Evolutionary conservation across 2,329 filamentous ascomycete species (phyloP).

Genomic region (Laburnicola sp.): DNA sequence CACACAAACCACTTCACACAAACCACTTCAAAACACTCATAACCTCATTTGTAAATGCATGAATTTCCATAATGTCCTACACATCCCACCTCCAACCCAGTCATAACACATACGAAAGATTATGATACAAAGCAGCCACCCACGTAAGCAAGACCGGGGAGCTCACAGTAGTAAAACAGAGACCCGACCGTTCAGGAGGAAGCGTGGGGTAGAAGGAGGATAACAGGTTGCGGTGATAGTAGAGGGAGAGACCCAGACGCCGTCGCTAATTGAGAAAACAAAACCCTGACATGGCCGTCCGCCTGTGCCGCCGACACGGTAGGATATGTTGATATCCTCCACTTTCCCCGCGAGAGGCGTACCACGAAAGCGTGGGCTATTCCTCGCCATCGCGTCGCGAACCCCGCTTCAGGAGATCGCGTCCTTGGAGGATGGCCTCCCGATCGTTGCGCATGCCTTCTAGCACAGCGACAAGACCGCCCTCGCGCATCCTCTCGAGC

Average conservation of each 20-base stretch:
- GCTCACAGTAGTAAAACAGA: constrained; percentile 24
- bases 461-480: constrained; percentile 69
- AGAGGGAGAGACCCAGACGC: constrained; percentile 30
- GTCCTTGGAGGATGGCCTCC: constrained; percentile 44
- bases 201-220: constrained; percentile 15
- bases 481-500: constrained; percentile 68
- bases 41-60: no score
- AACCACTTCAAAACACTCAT: no score
- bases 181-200: constrained; percentile 8
- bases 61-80: no score
- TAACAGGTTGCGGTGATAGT: neutral
- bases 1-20: no score
- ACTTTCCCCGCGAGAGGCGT: neutral
- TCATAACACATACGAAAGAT: no score
- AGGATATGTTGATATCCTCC: neutral
- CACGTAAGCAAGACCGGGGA: neutral
- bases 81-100: no score
- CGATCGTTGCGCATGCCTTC: constrained; percentile 70
- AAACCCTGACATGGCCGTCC: constrained; percentile 2
- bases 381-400: constrained; percentile 24
- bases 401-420: constrained; percentile 15
- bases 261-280: constrained; percentile 34
- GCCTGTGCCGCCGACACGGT: neutral
- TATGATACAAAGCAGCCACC: no score
- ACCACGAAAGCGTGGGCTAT: constrained; percentile 7